Evolutionary conservation across 108 stramenopile species (phyloP), one percentile per base, ranked within the genome.

Genomic region (Nitzschia inconspicua): DNA sequence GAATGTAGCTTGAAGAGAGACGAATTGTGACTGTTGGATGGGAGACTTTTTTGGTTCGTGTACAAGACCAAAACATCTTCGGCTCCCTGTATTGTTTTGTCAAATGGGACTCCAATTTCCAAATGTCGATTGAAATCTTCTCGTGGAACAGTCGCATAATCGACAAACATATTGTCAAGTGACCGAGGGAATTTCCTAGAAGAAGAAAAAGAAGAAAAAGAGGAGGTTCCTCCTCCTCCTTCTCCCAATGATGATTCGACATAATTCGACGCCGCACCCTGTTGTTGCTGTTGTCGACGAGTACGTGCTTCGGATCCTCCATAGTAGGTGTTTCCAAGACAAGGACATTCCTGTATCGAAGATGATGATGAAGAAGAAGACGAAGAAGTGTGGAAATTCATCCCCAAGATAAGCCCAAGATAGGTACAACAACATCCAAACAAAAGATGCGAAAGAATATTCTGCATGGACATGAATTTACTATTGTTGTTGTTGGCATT

Each of bases 61-160:
- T 71, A 71, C 6, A 71, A 32, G 23, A 71, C 41, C 3, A 71
- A 7, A 16, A 49, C 70, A 20, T 62, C 46, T 51, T 71, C 55
- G 34, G 61, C 27, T 3, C 61, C 61, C 8, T 47, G 19, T 54
- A 50, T 57, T 0, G 44, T 34, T 19, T 71, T 62, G 28, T 71
- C 70, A 24, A 63, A 27, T 1, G 70, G 70, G 11, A 63, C 55
- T 37, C 70, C 70, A 26, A 71, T 40, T 48, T 71, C 61, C 18
- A 71, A 34, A 18, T 35, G 14, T n/a, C 43, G 7, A 32, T 63
- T 71, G 27, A 71, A 63, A 10, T 63, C 70, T 8, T 63, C 55
- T 0, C 70, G 70, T 20, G 53, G 32, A 4, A 71, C 52, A 7
- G 70, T 71, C 6, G 59, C 53, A 63, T 41, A 71, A 57, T 56